Evolutionary conservation across 495 filamentous ascomycete genomes (phyloP), one percentile per base, ranked within the genome.

Genomic region (Aspergillus kassunensis): DNA sequence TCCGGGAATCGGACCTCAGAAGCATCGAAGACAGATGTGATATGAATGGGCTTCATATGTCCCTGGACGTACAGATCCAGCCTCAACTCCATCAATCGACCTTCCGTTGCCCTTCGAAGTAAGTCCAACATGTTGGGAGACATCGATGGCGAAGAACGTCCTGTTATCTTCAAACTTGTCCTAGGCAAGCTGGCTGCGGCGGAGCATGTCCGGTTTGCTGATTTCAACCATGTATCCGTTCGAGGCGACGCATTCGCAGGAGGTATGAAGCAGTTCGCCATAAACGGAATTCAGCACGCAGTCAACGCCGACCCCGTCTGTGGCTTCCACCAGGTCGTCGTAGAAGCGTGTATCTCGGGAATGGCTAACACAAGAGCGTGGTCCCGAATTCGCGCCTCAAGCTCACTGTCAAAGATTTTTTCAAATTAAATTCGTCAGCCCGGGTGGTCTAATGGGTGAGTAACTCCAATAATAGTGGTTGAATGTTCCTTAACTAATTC

Each of bases 151-250:
- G 6, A 44, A 25, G 24, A 61, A 76, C n/a, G 57, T 46, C 7
- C 71, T 45, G n/a, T 76, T 74, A 0, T 30, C 46, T 24, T 50
- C 60, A 27, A 80, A 80, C 0, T 64, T 49, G 19, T 68, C 57
- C 72, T 58, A 69, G 37, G 54, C 21, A 13, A 71, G 56, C 16
- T 58, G 29, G 0, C 44, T 52, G 33, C 56, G 40, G 2, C 51
- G 49, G 7, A 62, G 27, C 11, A 73, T 39, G 49, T 64, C 55
- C 18, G 44, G 50, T 18, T 61, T 61, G 8, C 64, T 60, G 29
- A 82, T 67, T 45, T 85, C 82, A 33, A 84, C 57, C 53, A 82
- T 74, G 1, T 56, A 68, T 7, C 80, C 80, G 56, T 74, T 76
- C 24, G 72, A 64, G 0, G 71, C 80, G 16, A 82, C 69, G 50